Evolutionary conservation across 2,329 filamentous ascomycete genomes (phyloP), one percentile per base, ranked within the genome.

Genomic region (Amphichorda felina): DNA sequence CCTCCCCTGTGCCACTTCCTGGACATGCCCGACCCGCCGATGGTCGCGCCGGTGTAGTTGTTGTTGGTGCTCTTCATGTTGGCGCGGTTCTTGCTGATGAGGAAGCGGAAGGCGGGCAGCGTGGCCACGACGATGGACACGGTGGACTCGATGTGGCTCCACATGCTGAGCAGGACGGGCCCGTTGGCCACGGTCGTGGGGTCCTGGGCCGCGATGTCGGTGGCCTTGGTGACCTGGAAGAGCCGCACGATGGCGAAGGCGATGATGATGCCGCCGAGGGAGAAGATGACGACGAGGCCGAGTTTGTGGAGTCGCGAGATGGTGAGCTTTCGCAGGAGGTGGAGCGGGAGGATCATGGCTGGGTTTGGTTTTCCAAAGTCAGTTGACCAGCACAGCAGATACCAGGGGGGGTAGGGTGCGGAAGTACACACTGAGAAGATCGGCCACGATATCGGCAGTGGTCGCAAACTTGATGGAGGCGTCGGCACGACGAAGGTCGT

Each of bases 131-230:
- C 37, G 33, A 40, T 27, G 29, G 35, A 33, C 9, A 40, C 37
- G 5, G 37, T 35, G 28, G 39, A 39, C 37, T 40, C 39, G 33
- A 40, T 27, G 33, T 39, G 39, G 22, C 39, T 40, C 39, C 37
- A 40, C 39, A 40, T 40, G 37, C 36, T 39, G 14, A 39, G 39
- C 13, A 40, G 39, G 18, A 40, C 39, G 3, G 39, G 39, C 11
- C 36, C 39, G 15, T 40, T 40, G 18, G 39, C 39, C 13, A 40
- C 29, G 2, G 36, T 40, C 17, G 39, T 36, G 1, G 39, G 39
- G n/a, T 40, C 39, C 16, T 36, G 34, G 11, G 36, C 33, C 18
- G 39, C 19, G 36, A 38, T 36, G 27, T 33, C 26, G 11, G 39
- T 40, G 29, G 37, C 39, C 29, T 40, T 40, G 8, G 33, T 40